A percentile compares a stretch with the other conserved stretches of the same genome.
Evolutionary conservation across 2,329 filamentous ascomycete species (phyloP).

Genomic region (Scedosporium apiospermum): DNA sequence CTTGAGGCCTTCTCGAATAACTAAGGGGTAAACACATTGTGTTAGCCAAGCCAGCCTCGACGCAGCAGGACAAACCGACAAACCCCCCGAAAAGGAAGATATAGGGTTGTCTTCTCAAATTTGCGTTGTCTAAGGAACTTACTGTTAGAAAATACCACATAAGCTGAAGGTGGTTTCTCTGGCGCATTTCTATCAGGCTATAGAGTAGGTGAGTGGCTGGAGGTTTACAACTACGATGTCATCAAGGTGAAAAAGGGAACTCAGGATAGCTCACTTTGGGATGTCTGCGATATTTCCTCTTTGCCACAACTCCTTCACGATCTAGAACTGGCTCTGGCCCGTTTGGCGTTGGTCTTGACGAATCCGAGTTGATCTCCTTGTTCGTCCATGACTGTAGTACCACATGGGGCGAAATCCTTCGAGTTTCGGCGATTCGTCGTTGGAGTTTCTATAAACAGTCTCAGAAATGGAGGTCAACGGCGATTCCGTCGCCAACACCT

Average conservation of each 20-base stretch:
- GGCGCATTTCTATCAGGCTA: constrained; percentile 72
- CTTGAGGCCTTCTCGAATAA: constrained; percentile 69
- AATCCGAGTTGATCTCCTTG: neutral
- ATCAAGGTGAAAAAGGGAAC: neutral
- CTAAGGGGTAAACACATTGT: constrained; percentile 24
- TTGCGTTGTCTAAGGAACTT: constrained; percentile 23
- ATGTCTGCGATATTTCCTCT: constrained; percentile 69
- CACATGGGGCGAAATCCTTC: constrained; percentile 49
- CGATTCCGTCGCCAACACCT: neutral
- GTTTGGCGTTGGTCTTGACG: constrained; percentile 39
- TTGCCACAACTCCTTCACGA: constrained; percentile 30
- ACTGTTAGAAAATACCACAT: constrained; percentile 82
- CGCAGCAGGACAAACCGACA: neutral
- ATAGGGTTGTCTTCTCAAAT: too few species aligned
- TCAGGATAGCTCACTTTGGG: constrained; percentile 52
- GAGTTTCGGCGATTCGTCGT: constrained; percentile 65
- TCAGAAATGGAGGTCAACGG: neutral
- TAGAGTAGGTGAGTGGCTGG: neutral
- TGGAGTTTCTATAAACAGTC: constrained; percentile 61
- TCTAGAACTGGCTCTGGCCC: constrained; percentile 34
- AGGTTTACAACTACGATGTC: too few species aligned
- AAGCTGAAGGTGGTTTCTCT: constrained; percentile 70
- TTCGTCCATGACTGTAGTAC: constrained; percentile 36
- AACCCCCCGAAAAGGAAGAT: neutral
- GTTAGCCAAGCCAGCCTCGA: neutral